Evolutionary conservation across 805 yeast genomes (phyloP).

Genomic region (Metschnikowia arizonensis): DNA sequence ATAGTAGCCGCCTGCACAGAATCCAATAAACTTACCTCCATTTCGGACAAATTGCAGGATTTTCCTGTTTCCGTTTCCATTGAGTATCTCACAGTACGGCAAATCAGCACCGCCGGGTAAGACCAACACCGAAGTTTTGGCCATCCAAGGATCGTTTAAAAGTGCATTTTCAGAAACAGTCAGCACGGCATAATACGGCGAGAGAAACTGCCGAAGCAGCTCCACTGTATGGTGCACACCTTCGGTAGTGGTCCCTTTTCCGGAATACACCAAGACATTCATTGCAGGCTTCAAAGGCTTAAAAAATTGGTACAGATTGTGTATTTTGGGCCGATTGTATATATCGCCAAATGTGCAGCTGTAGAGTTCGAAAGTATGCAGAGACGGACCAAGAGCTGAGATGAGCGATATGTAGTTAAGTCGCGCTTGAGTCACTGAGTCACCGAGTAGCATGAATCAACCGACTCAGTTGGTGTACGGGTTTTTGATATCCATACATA

Average conservation of each 20-base stretch:
- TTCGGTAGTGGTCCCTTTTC: slow-evolving; percentile 81
- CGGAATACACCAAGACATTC: slow-evolving; percentile 23
- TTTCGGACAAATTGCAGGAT: slow-evolving; percentile 61
- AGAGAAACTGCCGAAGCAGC: slow-evolving; percentile 65
- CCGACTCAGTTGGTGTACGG: not conserved
- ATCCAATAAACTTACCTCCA: slow-evolving; percentile 84
- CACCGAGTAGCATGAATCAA: slow-evolving; percentile 4
- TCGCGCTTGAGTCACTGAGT: not conserved
- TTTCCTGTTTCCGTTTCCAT: slow-evolving; percentile 60
- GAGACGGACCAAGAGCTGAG: too few relatives aligned
- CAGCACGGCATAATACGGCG: slow-evolving; percentile 85
- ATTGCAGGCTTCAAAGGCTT: slow-evolving; percentile 4
- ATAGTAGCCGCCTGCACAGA: slow-evolving; percentile 95
- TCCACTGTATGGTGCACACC: slow-evolving; percentile 82
- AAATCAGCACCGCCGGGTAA: slow-evolving; percentile 97
- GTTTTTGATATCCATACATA: too few relatives aligned
- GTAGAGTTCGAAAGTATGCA: not conserved
- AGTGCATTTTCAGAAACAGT: slow-evolving; percentile 61
- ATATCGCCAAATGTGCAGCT: not conserved
- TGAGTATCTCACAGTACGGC: slow-evolving; percentile 71
- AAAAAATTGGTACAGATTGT: not conserved
- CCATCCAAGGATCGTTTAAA: slow-evolving; percentile 75
- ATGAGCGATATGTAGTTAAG: too few relatives aligned
- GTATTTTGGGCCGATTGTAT: not conserved
- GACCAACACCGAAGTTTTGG: slow-evolving; percentile 73